Conservation (phyloP, 1,284 basidiomycete genomes). For the Omphalotus olearius region DNA sequence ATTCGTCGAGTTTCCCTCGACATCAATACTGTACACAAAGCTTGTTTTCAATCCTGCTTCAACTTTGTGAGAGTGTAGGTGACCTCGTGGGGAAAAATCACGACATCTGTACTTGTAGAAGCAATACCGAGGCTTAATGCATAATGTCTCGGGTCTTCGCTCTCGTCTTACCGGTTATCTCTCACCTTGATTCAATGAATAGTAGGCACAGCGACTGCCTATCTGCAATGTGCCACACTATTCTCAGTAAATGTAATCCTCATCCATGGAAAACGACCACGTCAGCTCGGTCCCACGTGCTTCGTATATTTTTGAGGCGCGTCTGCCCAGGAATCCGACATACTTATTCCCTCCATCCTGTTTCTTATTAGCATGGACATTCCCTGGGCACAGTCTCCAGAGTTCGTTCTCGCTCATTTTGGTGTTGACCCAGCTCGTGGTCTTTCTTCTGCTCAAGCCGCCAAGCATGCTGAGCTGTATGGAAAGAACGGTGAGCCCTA, state of each 20-base stretch:
- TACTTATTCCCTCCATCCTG: constrained; percentile 19
- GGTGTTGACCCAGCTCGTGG: constrained; percentile 53
- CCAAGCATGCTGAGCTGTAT: constrained; percentile 73
- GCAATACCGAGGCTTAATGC: neutral
- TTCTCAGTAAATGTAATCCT: neutral
- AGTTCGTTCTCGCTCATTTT: constrained; percentile 63
- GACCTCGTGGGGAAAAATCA: too few relatives aligned
- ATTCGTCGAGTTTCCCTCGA: too few relatives aligned
- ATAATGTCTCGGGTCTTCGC: too few relatives aligned
- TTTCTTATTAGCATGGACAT: constrained; percentile 45
- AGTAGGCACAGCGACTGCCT: too few relatives aligned
- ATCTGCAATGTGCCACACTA: too few relatives aligned
- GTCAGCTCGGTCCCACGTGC: constrained; percentile 8
- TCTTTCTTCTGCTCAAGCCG: constrained; percentile 56
- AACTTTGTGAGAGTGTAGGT: too few relatives aligned
- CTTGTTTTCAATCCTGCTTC: too few relatives aligned
- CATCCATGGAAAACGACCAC: neutral
- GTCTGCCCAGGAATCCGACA: neutral
- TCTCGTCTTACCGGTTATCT: too few relatives aligned
- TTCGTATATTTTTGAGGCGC: neutral
- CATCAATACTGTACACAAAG: too few relatives aligned
- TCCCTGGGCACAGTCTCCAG: constrained; percentile 68
- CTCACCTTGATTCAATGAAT: too few relatives aligned
- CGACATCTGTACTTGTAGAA: too few relatives aligned
- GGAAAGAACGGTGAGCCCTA: constrained; percentile 75